These are phyloP conservation scores for Suillus tomentosus DNA, from an alignment of 768 basidiomycete genomes.

Conservation along the genomic window DNA sequence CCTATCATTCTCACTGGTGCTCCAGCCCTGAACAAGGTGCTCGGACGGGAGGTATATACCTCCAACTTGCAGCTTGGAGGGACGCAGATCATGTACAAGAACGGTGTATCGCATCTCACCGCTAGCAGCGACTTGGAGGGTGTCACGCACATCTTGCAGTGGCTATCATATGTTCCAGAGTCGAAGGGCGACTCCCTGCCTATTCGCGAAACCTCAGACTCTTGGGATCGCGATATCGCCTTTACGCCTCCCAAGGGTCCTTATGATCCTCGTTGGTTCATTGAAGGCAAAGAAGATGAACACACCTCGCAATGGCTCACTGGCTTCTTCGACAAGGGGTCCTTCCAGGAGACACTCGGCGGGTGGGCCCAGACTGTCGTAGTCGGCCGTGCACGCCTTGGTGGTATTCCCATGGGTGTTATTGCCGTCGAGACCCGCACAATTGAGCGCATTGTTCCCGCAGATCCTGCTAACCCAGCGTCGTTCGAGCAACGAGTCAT, in stretches of 20 bases:
- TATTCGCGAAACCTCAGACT: slow-evolving; percentile 67
- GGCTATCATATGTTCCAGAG: slow-evolving; percentile 93
- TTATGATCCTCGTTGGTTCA: slow-evolving; percentile 98
- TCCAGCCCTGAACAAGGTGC: slow-evolving; percentile 95
- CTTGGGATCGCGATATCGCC: slow-evolving; percentile 91
- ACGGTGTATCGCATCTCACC: slow-evolving; percentile 96
- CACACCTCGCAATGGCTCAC: slow-evolving; percentile 70
- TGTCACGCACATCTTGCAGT: slow-evolving; percentile 89
- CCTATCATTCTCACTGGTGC: slow-evolving; percentile 99
- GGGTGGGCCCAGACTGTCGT: slow-evolving; percentile 99
- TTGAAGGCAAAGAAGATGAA: slow-evolving; percentile 92
- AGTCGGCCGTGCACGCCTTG: slow-evolving; percentile 92
- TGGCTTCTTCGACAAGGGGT: slow-evolving; percentile 96
- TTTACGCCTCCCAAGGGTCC: slow-evolving; percentile 91
- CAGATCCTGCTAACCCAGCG: slow-evolving; percentile 95
- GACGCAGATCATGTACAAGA: slow-evolving; percentile 99
- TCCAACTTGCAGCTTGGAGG: slow-evolving; percentile 98
- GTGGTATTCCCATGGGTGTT: slow-evolving; percentile 96
- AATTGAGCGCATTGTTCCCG: slow-evolving; percentile 94
- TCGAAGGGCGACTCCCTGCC: slow-evolving; percentile 80
- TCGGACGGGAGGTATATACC: slow-evolving; percentile 98
- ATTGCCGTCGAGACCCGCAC: slow-evolving; percentile 98
- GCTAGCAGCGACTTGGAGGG: slow-evolving; percentile 96
- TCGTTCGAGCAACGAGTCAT: slow-evolving; percentile 98
- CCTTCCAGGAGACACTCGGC: slow-evolving; percentile 98